Base-by-base conservation (phyloP, 2,329 filamentous ascomycete genomes). In the Fusarium armeniacum region DNA sequence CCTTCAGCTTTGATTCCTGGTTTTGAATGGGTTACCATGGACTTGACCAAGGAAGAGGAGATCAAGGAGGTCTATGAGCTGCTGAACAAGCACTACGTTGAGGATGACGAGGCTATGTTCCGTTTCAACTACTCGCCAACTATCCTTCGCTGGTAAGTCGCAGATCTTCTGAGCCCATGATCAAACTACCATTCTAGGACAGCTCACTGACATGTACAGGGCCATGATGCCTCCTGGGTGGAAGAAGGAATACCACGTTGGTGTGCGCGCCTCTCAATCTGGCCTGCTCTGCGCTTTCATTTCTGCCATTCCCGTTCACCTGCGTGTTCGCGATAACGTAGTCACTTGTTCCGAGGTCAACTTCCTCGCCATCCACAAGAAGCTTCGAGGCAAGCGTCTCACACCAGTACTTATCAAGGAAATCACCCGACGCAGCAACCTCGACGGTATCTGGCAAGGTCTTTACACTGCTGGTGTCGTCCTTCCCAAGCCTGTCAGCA, bases 311-410 rank as follows among this genome's bases (percentile, higher is more conserved):
- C 96, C 96, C 1, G 90, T 96, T 64, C 87, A 90, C 70, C 84
- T 99, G 60, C 90, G 91, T 54, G 90, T 99, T 44, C 92, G 94
- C 69, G 85, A 91, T 63, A 92, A 92, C 63, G 82, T 87, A 60
- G 82, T 99, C 64, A 88, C 90, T 67, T 91, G 92, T 72, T 94
- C 93, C 50, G 96, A 99, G 80, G 96, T 99, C 82, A 99, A 99
- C 84, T 99, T 98, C 82, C 90, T 99, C 71, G 97, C 94, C 77
- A 91, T 99, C 58, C 96, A 99, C 86, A 98, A 98, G 86, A 98
- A 98, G 82, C 89, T 99, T 33, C 93, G 96, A 52, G 90, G 92
- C 61, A 98, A 98, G 84, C 91, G 96, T 56, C 89, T 99, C 44
- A 90, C 96, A 0, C 96, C 96, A 0, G 92, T 98, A 3, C 88